Base-by-base conservation (phyloP, 768 basidiomycete genomes). In the Hirschioporus abietinus region DNA sequence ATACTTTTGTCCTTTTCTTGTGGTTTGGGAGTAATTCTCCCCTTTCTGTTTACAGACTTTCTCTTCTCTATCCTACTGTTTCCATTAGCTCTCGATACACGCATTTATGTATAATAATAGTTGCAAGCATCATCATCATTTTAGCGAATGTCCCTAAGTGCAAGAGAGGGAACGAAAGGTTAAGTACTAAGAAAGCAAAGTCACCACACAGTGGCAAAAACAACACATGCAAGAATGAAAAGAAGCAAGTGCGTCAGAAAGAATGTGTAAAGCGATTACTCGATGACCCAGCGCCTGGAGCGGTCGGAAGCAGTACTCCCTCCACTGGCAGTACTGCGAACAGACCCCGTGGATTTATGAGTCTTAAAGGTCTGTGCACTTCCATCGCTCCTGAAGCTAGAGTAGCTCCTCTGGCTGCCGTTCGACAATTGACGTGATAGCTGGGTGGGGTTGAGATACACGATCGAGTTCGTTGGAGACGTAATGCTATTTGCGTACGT, bases 361-460 rank as follows among this genome's bases (percentile, higher is more conserved):
- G 67, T 65, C 36, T 64, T 63, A 24, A 66, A 60, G 12, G 65
- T 35, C 60, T 63, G 70, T 52, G 67, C 64, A 57, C 67, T 67
- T 64, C 70, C 65, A 60, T 64, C 60, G 62, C 67, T 64, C 23
- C 34, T 52, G 65, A 65, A 65, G 64, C 81, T 83, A 60, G 76
- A 76, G 64, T 76, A 70, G 70, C 82, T 84, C 57, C 72, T 72
- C 64, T 79, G 78, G 71, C 81, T 84, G 63, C 76, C 76, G 63
- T 76, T 72, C 60, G 72, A 79, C 59, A 76, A 79, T 35, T 74
- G 72, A 36, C 79, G 76, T 63, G 69, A 64, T 34, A 81, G 70
- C 35, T 74, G 12, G 5, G 42, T 15, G 20, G 15, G 15, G 12
- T 52, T 52, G 42, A 15, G 20, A 52, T 15, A 52, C 42, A 20